These are phyloP conservation scores for Auricularia sp. DNA, from an alignment of 768 basidiomycete species.

Conservation along the genomic window DNA sequence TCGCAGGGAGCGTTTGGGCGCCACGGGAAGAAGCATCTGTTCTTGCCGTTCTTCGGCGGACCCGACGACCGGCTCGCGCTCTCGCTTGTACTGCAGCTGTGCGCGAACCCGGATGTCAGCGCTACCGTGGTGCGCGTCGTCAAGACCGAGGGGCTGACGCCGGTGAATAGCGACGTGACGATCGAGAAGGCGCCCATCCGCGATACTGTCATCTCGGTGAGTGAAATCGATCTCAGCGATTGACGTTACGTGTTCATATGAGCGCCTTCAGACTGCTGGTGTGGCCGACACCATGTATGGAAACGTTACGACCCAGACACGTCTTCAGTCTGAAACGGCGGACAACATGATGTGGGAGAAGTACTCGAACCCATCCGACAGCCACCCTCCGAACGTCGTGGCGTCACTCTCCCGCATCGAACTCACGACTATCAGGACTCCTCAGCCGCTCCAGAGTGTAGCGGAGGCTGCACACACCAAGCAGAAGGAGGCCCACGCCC, in stretches of 20 bases:
- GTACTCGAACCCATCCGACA: constrained; percentile 32
- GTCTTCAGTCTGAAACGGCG: constrained; percentile 68
- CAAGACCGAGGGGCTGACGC: constrained; percentile 25
- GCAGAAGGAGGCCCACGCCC: constrained; percentile 13
- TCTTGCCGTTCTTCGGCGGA: constrained; percentile 89
- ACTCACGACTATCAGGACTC: constrained; percentile 43
- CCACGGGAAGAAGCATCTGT: constrained; percentile 46
- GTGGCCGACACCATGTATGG: constrained; percentile 69
- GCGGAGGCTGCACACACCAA: constrained; percentile 28
- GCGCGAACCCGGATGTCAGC: constrained; percentile 45
- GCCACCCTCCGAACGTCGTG: constrained; percentile 11
- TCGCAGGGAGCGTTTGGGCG: constrained; percentile 12
- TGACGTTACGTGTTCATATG: neutral
- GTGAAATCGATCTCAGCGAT: constrained; percentile 3
- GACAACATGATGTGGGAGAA: constrained; percentile 71
- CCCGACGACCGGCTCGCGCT: constrained; percentile 86
- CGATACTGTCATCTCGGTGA: constrained; percentile 5
- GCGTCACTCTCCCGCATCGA: constrained; percentile 50
- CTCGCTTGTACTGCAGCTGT: constrained; percentile 69
- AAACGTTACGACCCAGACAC: constrained; percentile 47
- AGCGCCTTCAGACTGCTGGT: constrained; percentile 29
- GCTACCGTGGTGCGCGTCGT: constrained; percentile 66
- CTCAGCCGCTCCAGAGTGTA: constrained; percentile 47
- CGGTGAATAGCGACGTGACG: constrained; percentile 7
- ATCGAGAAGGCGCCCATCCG: constrained; percentile 1